phyloP scores from a whole-genome alignment of 805 yeast species.

The Wickerhamomyces ciferrii region DNA sequence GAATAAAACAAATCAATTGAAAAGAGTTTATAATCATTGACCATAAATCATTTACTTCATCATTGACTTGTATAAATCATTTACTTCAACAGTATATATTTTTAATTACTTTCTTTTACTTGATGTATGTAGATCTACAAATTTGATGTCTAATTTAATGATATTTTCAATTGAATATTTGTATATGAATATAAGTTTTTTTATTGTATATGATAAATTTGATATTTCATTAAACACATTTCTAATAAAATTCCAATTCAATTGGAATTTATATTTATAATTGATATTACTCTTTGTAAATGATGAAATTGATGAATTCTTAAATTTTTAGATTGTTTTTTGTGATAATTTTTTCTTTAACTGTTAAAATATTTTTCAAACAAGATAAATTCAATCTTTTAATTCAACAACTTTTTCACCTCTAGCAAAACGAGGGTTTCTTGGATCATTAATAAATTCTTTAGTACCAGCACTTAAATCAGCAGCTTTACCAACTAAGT shows the following conservation, averaged over 20 bases:
- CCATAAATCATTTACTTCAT: neutral
- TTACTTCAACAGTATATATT: neutral
- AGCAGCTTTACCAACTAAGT: conserved; percentile 65
- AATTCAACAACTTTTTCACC: conserved; percentile 44
- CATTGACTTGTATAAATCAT: neutral
- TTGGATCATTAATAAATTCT: conserved; percentile 90
- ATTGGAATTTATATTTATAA: no score
- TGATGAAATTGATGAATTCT: no score
- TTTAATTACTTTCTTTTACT: neutral
- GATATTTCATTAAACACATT: neutral
- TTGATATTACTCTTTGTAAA: no score
- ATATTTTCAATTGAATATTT: neutral
- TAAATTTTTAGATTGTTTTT: no score
- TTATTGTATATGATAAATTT: neutral
- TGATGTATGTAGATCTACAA: no score
- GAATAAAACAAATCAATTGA: neutral
- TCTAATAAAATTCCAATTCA: neutral
- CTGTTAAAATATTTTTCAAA: no score
- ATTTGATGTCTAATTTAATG: no score
- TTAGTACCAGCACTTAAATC: conserved; percentile 63
- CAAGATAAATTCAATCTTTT: conserved; percentile 15
- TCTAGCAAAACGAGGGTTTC: conserved; percentile 83
- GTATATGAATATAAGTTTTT: neutral
- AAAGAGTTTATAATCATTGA: no score
- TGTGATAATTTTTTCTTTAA: no score